Evolutionary conservation across 2,329 filamentous ascomycete species (phyloP).

Genomic region (Dothideomycetes sp.): DNA sequence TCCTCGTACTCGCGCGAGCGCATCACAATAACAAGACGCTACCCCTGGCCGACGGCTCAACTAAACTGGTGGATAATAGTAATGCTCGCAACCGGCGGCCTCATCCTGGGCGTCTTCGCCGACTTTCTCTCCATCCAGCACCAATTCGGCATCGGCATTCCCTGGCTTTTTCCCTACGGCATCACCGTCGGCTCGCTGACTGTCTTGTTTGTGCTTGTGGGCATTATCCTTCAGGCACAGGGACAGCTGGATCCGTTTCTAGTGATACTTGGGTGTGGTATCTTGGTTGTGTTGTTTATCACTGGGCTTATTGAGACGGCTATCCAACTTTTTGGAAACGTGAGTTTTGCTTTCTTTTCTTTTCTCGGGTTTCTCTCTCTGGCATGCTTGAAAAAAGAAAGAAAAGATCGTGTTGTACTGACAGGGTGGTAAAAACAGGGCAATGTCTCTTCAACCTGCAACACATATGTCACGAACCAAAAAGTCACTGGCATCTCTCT

Average conservation of each 20-base stretch:
- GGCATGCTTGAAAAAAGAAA: too few relatives aligned
- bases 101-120: conserved; percentile 49
- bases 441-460: conserved; percentile 49
- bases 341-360: conserved; percentile 1
- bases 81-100: conserved; percentile 46
- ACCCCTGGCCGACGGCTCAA: conserved; percentile 55
- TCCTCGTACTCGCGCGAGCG: conserved; percentile 2
- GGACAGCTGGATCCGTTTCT: conserved; percentile 46
- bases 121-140: conserved; percentile 49
- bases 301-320: conserved; percentile 52
- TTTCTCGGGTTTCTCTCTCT: neutral
- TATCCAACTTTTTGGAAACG: conserved; percentile 47
- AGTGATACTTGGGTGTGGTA: conserved; percentile 49
- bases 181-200: conserved; percentile 46
- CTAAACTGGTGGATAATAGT: conserved; percentile 55
- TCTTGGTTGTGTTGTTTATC: conserved; percentile 50
- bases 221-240: conserved; percentile 45
- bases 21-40: conserved; percentile 17
- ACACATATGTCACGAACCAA: conserved; percentile 43
- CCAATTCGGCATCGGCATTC: conserved; percentile 43
- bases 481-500: conserved; percentile 37
- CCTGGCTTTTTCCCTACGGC: conserved; percentile 57
- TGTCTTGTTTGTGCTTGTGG: conserved; percentile 47
- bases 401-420: neutral
- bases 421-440: conserved; percentile 21